A percentile compares a stretch with the other conserved stretches of the same genome.
These are phyloP conservation scores for Erodium chrysanthum DNA, from an alignment of 441 rosid genomes.

Conservation along the genomic window DNA sequence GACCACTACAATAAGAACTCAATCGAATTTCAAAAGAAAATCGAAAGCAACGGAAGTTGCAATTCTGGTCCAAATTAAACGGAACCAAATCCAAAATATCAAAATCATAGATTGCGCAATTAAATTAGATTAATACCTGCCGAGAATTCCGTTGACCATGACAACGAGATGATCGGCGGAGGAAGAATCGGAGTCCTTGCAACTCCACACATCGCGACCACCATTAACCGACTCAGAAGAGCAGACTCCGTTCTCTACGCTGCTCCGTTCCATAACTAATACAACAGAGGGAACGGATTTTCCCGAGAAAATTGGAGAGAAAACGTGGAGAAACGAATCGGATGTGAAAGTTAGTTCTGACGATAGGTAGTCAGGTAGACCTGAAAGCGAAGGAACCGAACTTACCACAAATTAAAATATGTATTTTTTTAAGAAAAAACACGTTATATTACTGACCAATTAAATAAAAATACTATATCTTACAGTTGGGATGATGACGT, in stretches of 20 bases:
- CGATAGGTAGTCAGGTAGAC: too few relatives aligned
- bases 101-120: background rate
- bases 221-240: slow-evolving; percentile 55
- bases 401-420: too few relatives aligned
- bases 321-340: too few relatives aligned
- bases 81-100: background rate
- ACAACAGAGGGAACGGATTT: background rate
- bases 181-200: slow-evolving; percentile 48
- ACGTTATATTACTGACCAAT: too few relatives aligned
- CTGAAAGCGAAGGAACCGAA: too few relatives aligned
- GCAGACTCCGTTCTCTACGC: slow-evolving; percentile 42
- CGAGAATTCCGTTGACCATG: slow-evolving; percentile 92
- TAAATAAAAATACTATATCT: too few relatives aligned
- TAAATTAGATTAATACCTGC: slow-evolving; percentile 41
- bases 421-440: too few relatives aligned
- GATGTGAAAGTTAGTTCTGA: too few relatives aligned
- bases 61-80: too few relatives aligned
- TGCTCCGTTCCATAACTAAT: slow-evolving; percentile 37
- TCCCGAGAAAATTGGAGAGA: too few relatives aligned
- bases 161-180: slow-evolving; percentile 87
- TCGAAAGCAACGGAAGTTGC: background rate
- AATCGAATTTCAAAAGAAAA: background rate
- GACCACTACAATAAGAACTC: background rate
- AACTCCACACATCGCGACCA: slow-evolving; percentile 66
- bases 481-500: too few relatives aligned